phyloP scores from a whole-genome alignment of 2,329 filamentous ascomycete species.

The Botrytis sinoallii region DNA sequence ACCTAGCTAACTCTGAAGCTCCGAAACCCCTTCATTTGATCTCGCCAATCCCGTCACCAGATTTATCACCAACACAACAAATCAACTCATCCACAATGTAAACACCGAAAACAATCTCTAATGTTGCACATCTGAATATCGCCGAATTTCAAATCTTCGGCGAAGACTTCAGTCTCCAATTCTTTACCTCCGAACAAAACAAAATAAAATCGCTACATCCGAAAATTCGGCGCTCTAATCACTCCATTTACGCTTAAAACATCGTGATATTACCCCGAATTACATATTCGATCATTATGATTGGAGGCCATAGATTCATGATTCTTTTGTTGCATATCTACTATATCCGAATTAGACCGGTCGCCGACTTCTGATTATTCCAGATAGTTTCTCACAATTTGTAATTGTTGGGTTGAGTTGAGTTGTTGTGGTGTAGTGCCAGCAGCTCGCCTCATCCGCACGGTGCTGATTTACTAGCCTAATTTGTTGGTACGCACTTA shows the following conservation, averaged over 20 bases:
- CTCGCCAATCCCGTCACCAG: neutral
- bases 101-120: conserved; percentile 2
- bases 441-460: neutral
- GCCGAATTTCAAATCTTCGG: neutral
- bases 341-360: conserved; percentile 3
- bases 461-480: neutral
- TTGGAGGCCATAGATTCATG: neutral
- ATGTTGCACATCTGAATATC: neutral
- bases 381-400: neutral
- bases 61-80: neutral
- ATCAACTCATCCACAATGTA: neutral
- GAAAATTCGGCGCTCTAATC: neutral
- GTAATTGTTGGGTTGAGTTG: neutral
- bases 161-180: neutral
- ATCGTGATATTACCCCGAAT: neutral
- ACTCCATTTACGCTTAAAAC: neutral
- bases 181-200: conserved; percentile 1
- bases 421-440: neutral
- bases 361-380: neutral
- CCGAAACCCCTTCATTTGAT: conserved; percentile 9
- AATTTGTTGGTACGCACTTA: neutral
- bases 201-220: neutral
- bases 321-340: conserved; percentile 2
- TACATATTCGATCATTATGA: neutral
- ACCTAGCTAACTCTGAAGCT: neutral